Evolutionary conservation across 2,329 filamentous ascomycete species (phyloP).

Genomic region (Aspergillus persii): DNA sequence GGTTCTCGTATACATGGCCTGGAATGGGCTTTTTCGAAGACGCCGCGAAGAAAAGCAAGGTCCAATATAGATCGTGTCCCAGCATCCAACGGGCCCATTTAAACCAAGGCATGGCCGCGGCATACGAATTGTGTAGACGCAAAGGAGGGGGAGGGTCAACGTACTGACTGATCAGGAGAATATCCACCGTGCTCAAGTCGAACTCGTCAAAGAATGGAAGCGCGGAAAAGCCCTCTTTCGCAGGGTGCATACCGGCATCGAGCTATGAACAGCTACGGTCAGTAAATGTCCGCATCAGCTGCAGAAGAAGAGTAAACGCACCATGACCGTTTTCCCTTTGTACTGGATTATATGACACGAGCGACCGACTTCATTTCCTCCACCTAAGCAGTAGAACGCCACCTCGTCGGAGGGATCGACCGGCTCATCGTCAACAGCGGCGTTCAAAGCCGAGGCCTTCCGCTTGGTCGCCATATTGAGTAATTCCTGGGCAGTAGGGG

Average conservation of each 20-base stretch:
- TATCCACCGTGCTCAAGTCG: slow-evolving; percentile 93
- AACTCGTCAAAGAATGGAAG: slow-evolving; percentile 99
- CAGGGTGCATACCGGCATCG: slow-evolving; percentile 94
- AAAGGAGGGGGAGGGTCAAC: slow-evolving; percentile 43
- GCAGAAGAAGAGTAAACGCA: slow-evolving; percentile 44
- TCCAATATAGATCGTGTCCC: slow-evolving; percentile 2
- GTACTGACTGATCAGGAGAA: slow-evolving; percentile 99
- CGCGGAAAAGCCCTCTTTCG: slow-evolving; percentile 88
- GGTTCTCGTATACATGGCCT: slow-evolving; percentile 37
- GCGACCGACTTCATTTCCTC: slow-evolving; percentile 93
- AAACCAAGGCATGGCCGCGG: slow-evolving; percentile 2
- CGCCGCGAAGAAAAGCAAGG: slow-evolving; percentile 6
- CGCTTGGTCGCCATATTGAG: slow-evolving; percentile 83
- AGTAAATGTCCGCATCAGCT: not conserved
- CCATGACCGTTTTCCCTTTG: slow-evolving; percentile 99
- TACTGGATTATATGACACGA: slow-evolving; percentile 98
- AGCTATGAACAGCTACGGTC: slow-evolving; percentile 58
- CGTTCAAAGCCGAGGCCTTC: slow-evolving; percentile 74
- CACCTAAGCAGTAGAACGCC: slow-evolving; percentile 88
- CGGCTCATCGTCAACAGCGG: slow-evolving; percentile 69
- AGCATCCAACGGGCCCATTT: slow-evolving; percentile 2
- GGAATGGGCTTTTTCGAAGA: not conserved
- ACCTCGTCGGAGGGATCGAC: slow-evolving; percentile 92
- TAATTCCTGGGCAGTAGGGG: not conserved
- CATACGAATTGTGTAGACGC: slow-evolving; percentile 11